These are phyloP conservation scores for Mycotypha africana DNA, from an alignment of 371 early-diverging fungal species.

Conservation along the genomic window DNA sequence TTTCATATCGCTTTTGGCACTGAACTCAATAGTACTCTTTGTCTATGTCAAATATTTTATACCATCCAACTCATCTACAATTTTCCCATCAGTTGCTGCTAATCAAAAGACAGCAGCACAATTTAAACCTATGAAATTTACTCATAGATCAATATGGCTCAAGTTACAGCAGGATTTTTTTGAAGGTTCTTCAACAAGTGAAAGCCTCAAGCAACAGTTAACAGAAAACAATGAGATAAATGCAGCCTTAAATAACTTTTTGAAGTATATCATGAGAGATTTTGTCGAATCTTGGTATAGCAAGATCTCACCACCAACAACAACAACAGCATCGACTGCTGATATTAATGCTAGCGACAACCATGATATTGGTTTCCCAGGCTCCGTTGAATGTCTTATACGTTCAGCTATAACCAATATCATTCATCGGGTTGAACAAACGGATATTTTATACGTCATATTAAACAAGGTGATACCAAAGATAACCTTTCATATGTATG, in stretches of 20 bases:
- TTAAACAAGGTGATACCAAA: slow-evolving; percentile 59
- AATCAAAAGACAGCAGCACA: background rate
- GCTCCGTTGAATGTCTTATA: slow-evolving; percentile 40
- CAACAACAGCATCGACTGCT: too few relatives aligned
- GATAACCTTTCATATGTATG: slow-evolving; percentile 64
- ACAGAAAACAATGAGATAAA: slow-evolving; percentile 22
- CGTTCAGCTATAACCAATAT: slow-evolving; percentile 33
- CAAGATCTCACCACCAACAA: slow-evolving; percentile 27
- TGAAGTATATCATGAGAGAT: slow-evolving; percentile 45
- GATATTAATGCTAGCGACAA: too few relatives aligned
- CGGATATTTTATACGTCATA: slow-evolving; percentile 57
- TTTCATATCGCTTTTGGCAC: slow-evolving; percentile 15
- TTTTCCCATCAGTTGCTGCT: too few relatives aligned
- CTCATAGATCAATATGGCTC: too few relatives aligned
- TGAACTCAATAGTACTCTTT: slow-evolving; percentile 30
- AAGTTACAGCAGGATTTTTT: too few relatives aligned
- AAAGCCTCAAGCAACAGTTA: too few relatives aligned
- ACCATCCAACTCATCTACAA: too few relatives aligned
- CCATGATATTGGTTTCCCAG: slow-evolving; percentile 25
- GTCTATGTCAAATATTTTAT: slow-evolving; percentile 38
- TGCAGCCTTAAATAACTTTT: slow-evolving; percentile 35
- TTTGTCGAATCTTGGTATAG: slow-evolving; percentile 57
- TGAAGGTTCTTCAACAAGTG: too few relatives aligned
- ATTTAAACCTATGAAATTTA: slow-evolving; percentile 25
- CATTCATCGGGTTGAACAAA: slow-evolving; percentile 34